Base-by-base conservation (phyloP, 2,329 filamentous ascomycete species). In the Periglandula ipomoeae region DNA sequence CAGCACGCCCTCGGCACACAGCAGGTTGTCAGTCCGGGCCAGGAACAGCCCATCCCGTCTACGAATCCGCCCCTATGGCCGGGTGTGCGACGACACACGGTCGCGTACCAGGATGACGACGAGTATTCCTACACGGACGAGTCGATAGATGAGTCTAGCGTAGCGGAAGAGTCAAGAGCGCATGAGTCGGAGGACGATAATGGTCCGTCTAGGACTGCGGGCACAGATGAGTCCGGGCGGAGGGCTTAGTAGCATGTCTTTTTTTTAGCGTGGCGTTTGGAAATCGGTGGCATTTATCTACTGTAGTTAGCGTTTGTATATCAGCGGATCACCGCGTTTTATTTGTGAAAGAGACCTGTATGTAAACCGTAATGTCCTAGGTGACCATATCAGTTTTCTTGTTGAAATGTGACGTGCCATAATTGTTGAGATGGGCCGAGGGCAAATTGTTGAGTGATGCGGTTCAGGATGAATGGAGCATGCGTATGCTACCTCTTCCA, bases 41-140 rank as follows among this genome's bases (percentile, higher is more conserved):
- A 55, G 7, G 61, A 65, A 5, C 37, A 48, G n/a, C 54, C 56
- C 11, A 53, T 65, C 11, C 60, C 65, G 11, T 45, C 59, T 1
- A 62, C 56, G 17, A 65, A 65, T 19, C 69, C 69, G n/a, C 69
- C 69, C 2, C 56, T 71, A n/a, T 71, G 69, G 69, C 67, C 68
- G 2, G 69, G 69, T 10, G 66, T 71, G 4, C 58, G 63, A 46
- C 56, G 63, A 6, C 59, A 64, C 39, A 54, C 52, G 13, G 26
- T 47, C 47, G 52, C 53, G 24, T 63, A 64, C 44, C 63, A 68
- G 20, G 65, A 68, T 30, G 62, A 65, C 40, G 63, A 64, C 40
- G 57, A 58, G n/a, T 59, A 59, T 44, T 61, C 61, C 9, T 63
- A 62, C 27, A 47, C 47, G 9, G 48, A 49, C n/a, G 48, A 22